Base-by-base conservation (phyloP, 1,284 basidiomycete genomes). In the Apiotrichum sp. region DNA sequence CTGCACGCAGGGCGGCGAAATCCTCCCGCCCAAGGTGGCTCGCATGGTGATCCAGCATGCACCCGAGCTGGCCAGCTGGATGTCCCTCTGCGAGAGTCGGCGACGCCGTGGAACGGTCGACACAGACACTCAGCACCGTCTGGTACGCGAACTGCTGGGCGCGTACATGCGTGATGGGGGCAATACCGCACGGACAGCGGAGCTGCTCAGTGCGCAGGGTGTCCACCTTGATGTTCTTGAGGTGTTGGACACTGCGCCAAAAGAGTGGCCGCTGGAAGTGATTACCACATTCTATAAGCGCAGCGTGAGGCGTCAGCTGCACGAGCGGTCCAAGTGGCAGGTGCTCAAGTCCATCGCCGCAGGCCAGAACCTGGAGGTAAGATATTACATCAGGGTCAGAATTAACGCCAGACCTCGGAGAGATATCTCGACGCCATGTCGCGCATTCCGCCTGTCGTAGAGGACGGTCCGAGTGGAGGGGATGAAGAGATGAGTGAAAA, bases 151-250 rank as follows among this genome's bases (percentile, higher is more conserved):
- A 40, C 72, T 93, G 34, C 70, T 93, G 56, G 83, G 87, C 68
- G 86, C 92, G 8, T 91, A 91, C 71, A 86, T 91, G 84, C 79
- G 77, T 47, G 82, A 85, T 51, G 83, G 83, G 81, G 86, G 6
- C 79, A 79, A 36, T 73, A 92, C 66, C 80, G 77, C 80, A 13
- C 82, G 83, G 31, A 83, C 87, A 0, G 81, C 87, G 3, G 80
- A 80, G 38, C 74, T 93, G 31, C 77, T 95, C 22, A 86, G 87
- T 67, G 83, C 89, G 1, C 90, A 92, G 69, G 86, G 86, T 2
- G 80, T 84, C 59, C 86, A 86, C 65, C 78, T 93, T 36, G 88
- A 93, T 65, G 81, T 84, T 2, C 64, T 84, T 13, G 86, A 90
- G 69, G 89, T 92, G 35, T 78, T 92, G 14, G 77, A 83, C 2